Evolutionary conservation across 1,284 basidiomycete genomes (phyloP).

Genomic region (Microstroma glucosiphilum): DNA sequence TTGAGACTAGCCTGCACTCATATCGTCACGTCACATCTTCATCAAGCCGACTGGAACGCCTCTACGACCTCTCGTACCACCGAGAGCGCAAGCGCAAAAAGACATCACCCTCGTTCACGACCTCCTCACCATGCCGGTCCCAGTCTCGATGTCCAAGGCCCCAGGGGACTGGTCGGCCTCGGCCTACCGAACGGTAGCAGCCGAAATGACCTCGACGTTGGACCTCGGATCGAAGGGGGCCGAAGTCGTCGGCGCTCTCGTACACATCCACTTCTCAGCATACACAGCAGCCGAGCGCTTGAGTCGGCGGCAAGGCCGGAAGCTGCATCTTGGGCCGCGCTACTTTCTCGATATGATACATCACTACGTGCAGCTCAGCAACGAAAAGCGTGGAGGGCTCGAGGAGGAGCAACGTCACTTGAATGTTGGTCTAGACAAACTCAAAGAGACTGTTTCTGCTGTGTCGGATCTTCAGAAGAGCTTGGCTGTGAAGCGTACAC

Average conservation of each 20-base stretch:
- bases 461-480: conserved; percentile 76
- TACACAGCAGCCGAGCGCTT: conserved; percentile 82
- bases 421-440: conserved; percentile 94
- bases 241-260: conserved; percentile 79
- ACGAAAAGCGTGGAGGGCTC: conserved; percentile 94
- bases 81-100: too few relatives aligned
- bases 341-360: conserved; percentile 99
- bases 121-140: not conserved
- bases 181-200: conserved; percentile 47
- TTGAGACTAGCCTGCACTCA: too few relatives aligned
- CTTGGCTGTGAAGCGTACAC: conserved; percentile 84
- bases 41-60: too few relatives aligned
- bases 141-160: conserved; percentile 21
- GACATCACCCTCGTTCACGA: too few relatives aligned
- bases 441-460: conserved; percentile 71
- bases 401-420: conserved; percentile 98
- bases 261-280: conserved; percentile 84
- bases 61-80: too few relatives aligned
- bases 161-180: conserved; percentile 49
- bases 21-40: too few relatives aligned
- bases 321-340: conserved; percentile 94
- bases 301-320: conserved; percentile 81
- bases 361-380: conserved; percentile 92
- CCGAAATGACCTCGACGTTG: conserved; percentile 41
- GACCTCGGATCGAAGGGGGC: conserved; percentile 42